Base-by-base conservation (phyloP, 1,284 basidiomycete species). In the Leccinum pseudoinsigne region DNA sequence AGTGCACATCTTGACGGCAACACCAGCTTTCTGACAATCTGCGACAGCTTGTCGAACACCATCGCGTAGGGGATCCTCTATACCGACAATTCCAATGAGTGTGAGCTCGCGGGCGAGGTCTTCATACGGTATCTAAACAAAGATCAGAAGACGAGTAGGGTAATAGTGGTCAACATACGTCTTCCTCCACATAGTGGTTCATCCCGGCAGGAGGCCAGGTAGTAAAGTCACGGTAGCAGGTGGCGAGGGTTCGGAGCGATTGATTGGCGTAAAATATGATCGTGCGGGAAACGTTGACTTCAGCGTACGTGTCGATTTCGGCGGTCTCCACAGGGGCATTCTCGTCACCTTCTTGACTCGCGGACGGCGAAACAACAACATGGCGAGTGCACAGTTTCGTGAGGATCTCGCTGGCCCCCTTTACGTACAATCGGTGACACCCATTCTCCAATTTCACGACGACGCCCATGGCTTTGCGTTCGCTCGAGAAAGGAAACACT, bases 1-100 rank as follows among this genome's bases (percentile, higher is more conserved):
- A 1, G 97, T 99, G 77, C 94, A 97, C 96, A 99, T 99, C 82
- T 98, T 98, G 80, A 99, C 89, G 34, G 86, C 84, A n/a, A 99
- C 95, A 68, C 96, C 96, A 40, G 96, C 97, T 61, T 82, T 84
- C 69, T 87, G 86, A 75, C 96, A 98, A 67, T 92, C 88, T 58
- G 84, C 82, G 28, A 99, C 97, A 28, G 96, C 95, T 12, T 95
- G 86, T 8, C 86, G 85, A 18, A 99, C 97, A 74, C 95, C 95
- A 1, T 87, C 85, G 50, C 97, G 92, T 5, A 99, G 85, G 40
- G 97, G 97, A 73, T 99, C 97, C 75, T 98, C 96, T 73, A 99
- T 97, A 63, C 23, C 23, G 23, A 26, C 23, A 26, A 26, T 26
- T 4, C 23, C 23, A 26, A 98, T 88, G 38, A 99, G 85, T 0